A percentile compares a stretch with the other conserved stretches of the same genome.
phyloP scores from a whole-genome alignment of 2,329 filamentous ascomycete genomes.

The Blastomyces gilchristii region DNA sequence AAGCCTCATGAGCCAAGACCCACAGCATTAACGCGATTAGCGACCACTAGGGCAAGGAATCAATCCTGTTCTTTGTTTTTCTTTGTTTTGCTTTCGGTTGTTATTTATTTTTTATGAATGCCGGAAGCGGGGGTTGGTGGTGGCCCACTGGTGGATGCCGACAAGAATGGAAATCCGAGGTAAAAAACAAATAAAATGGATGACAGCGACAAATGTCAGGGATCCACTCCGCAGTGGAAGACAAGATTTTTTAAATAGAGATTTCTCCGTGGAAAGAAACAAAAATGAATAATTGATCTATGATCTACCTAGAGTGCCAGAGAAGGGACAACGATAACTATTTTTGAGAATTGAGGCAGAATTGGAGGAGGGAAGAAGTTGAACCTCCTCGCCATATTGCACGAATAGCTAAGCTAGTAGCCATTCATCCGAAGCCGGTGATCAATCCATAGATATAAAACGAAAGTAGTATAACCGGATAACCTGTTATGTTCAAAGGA shows the following conservation, averaged over 20 bases:
- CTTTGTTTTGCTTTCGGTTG: background rate
- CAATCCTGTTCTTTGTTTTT: background rate
- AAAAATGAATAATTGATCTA: too few relatives aligned
- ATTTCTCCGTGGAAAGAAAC: too few relatives aligned
- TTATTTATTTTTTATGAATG: background rate
- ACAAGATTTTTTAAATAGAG: background rate
- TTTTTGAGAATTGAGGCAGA: too few relatives aligned
- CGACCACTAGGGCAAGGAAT: background rate
- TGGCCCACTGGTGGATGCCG: background rate
- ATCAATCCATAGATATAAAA: too few relatives aligned
- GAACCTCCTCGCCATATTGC: too few relatives aligned
- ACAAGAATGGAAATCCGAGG: background rate
- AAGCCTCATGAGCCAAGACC: background rate
- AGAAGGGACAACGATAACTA: too few relatives aligned
- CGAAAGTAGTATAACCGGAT: too few relatives aligned
- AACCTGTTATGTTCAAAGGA: too few relatives aligned
- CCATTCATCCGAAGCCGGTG: too few relatives aligned
- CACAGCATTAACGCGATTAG: slow-evolving; percentile 1
- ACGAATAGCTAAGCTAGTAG: too few relatives aligned
- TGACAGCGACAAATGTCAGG: background rate
- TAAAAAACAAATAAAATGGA: background rate
- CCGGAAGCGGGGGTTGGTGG: background rate
- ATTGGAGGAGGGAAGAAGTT: too few relatives aligned
- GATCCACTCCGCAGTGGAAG: background rate
- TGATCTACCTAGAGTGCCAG: too few relatives aligned